phyloP scores from a whole-genome alignment of 345 rosid genomes.

The Salix viminalis region DNA sequence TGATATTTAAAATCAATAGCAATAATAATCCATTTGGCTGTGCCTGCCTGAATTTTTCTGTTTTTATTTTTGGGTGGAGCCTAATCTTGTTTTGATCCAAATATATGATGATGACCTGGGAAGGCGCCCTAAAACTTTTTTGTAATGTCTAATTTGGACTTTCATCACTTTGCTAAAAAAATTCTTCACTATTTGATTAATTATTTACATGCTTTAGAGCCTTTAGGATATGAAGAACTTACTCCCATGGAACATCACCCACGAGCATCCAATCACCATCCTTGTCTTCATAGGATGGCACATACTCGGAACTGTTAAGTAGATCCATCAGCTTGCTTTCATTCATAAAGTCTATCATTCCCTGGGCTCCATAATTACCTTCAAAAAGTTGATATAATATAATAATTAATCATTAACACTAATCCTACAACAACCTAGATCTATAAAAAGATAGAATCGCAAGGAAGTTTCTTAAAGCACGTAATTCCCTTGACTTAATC shows the following conservation, averaged over 20 bases:
- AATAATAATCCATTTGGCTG: neutral
- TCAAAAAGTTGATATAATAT: neutral
- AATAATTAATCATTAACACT: neutral
- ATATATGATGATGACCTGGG: neutral
- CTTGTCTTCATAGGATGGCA: slow-evolving; percentile 92
- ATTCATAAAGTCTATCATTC: slow-evolving; percentile 98
- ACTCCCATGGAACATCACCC: slow-evolving; percentile 99
- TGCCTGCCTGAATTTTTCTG: neutral
- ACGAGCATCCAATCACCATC: slow-evolving; percentile 99
- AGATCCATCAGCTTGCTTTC: slow-evolving; percentile 92
- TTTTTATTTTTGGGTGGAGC: too few relatives aligned
- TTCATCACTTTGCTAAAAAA: neutral
- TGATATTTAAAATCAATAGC: neutral
- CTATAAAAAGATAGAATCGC: neutral
- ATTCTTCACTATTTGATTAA: neutral
- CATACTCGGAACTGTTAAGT: slow-evolving; percentile 81
- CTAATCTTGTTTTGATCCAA: neutral
- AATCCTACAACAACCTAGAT: neutral
- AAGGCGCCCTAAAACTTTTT: neutral
- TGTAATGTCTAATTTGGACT: neutral
- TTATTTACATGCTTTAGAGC: neutral
- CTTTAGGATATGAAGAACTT: slow-evolving; percentile 29
- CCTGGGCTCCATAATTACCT: slow-evolving; percentile 63
- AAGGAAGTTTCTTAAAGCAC: neutral
- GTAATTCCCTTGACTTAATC: slow-evolving; percentile 1